A percentile compares a stretch with the other conserved stretches of the same genome.
These are phyloP conservation scores for Limnomonas spitsbergensis DNA, from an alignment of 139 green algal genomes.

Conservation along the genomic window DNA sequence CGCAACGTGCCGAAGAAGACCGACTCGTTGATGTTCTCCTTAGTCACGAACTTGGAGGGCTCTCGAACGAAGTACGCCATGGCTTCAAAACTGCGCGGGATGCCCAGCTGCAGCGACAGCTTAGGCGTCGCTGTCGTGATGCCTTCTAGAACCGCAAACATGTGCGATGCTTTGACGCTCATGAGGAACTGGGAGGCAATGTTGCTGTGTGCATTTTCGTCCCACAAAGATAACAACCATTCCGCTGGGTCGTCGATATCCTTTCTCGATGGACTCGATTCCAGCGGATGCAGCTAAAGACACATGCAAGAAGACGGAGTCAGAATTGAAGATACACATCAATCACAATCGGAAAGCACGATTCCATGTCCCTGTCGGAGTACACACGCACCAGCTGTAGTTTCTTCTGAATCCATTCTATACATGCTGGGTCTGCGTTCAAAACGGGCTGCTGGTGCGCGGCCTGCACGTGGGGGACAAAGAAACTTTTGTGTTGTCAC, in stretches of 20 bases:
- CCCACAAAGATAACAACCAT: conserved; percentile 38
- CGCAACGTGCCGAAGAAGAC: conserved; percentile 54
- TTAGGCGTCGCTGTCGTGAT: background rate
- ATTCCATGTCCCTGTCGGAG: background rate
- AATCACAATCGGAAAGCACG: background rate
- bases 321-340: background rate
- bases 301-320: background rate
- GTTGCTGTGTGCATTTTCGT: conserved; percentile 32
- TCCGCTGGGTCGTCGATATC: conserved; percentile 26
- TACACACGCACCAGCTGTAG: conserved; percentile 49
- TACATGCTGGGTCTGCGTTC: conserved; percentile 35
- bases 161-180: conserved; percentile 34
- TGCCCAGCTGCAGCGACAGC: conserved; percentile 34
- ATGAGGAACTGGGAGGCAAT: conserved; percentile 40
- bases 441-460: conserved; percentile 1
- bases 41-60: conserved; percentile 52
- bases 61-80: conserved; percentile 67
- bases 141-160: conserved; percentile 47
- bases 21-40: conserved; percentile 47
- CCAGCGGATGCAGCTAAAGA: conserved; percentile 25
- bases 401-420: conserved; percentile 53
- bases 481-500: background rate
- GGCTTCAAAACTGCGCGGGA: conserved; percentile 39
- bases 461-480: background rate
- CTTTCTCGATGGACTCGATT: background rate